Evolutionary conservation across 163 green algal species (phyloP).

Genomic region (Prototheca stagnorum): DNA sequence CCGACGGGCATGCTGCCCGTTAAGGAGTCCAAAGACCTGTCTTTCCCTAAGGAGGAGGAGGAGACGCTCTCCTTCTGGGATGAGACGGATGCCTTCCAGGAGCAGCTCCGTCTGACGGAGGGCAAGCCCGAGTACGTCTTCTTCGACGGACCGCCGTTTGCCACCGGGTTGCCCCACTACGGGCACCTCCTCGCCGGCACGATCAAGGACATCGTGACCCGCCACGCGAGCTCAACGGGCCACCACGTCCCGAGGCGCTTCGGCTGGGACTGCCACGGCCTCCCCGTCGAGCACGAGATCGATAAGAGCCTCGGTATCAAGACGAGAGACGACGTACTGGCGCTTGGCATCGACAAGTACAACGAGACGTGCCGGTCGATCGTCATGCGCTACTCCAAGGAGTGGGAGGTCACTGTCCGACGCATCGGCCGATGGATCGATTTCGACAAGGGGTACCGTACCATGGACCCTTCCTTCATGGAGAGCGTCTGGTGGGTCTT

Average conservation of each 20-base stretch:
- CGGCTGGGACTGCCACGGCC: slow-evolving; percentile 97
- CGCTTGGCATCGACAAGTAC: slow-evolving; percentile 92
- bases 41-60: slow-evolving; percentile 76
- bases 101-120: slow-evolving; percentile 69
- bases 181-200: slow-evolving; percentile 95
- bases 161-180: slow-evolving; percentile 94
- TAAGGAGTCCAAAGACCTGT: slow-evolving; percentile 58
- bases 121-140: slow-evolving; percentile 87
- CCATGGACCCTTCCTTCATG: slow-evolving; percentile 91
- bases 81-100: slow-evolving; percentile 67
- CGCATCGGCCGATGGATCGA: slow-evolving; percentile 96
- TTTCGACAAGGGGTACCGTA: slow-evolving; percentile 99
- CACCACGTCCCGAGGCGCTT: slow-evolving; percentile 83
- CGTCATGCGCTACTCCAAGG: slow-evolving; percentile 92
- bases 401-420: slow-evolving; percentile 87
- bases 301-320: slow-evolving; percentile 95
- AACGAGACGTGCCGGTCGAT: slow-evolving; percentile 98
- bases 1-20: slow-evolving; percentile 39
- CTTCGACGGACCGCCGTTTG: slow-evolving; percentile 92
- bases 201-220: slow-evolving; percentile 96
- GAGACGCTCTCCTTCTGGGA: slow-evolving; percentile 66
- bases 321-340: slow-evolving; percentile 67
- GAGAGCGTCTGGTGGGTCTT: slow-evolving; percentile 99
- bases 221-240: slow-evolving; percentile 71
- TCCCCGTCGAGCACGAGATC: slow-evolving; percentile 98